Base-by-base conservation (phyloP, 495 filamentous ascomycete species). In the Thozetella sp. region DNA sequence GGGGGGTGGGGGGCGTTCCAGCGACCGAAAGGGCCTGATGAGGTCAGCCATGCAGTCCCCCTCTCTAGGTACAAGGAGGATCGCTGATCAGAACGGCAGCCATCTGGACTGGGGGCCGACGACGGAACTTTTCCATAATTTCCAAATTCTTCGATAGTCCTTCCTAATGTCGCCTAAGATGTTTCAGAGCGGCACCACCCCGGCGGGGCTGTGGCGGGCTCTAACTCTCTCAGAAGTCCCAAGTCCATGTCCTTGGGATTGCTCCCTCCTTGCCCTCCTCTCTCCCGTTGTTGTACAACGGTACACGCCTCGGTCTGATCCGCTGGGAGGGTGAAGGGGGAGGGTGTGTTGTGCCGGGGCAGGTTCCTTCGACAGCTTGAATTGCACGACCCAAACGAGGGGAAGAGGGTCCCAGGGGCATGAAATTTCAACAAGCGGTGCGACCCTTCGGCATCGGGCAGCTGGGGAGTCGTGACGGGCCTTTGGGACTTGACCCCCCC, bases 221-320 rank as follows among this genome's bases (percentile, higher is more conserved):
- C 63, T 60, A 55, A 60, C 66, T 53, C 48, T 70, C 58, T 56
- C 45, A 61, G 59, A 53, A 52, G 64, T 71, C 68, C 70, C 68
- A 72, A 65, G 61, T 63, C 68, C 72, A 63, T 68, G 72, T 72
- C 70, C 65, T 65, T 59, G 70, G 72, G 64, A 62, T 64, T 64
- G 57, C 53, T 40, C 58, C 56, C 51, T 23, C 53, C 46, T 40
- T 62, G 34, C 53, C 58, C 67, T 53, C 26, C 51, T 34, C 34
- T 37, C 40, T 40, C 56, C 34, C 27, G 24, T 54, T 55, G 43
- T 61, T 53, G 59, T 65, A 57, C 58, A 24, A 34, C 40, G 45
- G 55, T 54, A 46, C 52, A 57, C 51, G 24, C 54, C 51, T 54
- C 54, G 51, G 34, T 60, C 65, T 25, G 60, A 61, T 48, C 51